Percentiles rank a stretch among this genome's conserved stretches.
phyloP scores from a whole-genome alignment of 345 rosid species.

The Luvunga scandens region DNA sequence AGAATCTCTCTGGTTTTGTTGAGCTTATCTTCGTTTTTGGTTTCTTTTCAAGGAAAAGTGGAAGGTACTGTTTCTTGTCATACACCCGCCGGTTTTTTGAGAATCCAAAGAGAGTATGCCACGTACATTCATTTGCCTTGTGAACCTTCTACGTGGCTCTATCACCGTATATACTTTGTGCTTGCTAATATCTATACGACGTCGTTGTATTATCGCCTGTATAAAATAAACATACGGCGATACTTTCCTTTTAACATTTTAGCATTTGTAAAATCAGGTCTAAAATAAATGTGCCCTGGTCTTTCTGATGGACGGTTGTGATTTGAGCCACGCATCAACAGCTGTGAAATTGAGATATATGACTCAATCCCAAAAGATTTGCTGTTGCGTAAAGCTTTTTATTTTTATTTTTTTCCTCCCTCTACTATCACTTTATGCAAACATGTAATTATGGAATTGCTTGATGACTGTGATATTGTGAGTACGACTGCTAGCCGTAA shows the following conservation, averaged over 20 bases:
- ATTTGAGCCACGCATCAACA: not conserved
- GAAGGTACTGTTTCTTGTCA: conserved; percentile 9
- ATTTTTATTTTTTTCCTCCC: too few species aligned
- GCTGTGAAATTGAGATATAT: not conserved
- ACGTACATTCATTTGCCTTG: not conserved
- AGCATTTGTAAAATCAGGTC: not conserved
- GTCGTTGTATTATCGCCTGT: not conserved
- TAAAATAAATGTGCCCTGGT: not conserved
- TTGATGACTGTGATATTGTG: not conserved
- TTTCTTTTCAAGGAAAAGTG: conserved; percentile 4
- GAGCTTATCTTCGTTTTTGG: conserved; percentile 18
- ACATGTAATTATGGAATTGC: conserved; percentile 8
- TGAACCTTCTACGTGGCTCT: not conserved
- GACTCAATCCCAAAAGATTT: conserved; percentile 2
- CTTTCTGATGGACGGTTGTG: not conserved
- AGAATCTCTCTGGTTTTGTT: not conserved
- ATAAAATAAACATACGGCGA: too few species aligned
- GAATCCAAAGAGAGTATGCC: conserved; percentile 12
- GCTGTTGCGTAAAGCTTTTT: conserved; percentile 23
- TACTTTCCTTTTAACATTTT: too few species aligned
- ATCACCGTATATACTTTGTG: not conserved
- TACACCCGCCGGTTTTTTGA: conserved; percentile 9
- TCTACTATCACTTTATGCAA: not conserved
- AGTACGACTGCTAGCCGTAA: conserved; percentile 4
- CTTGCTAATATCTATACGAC: not conserved